Evolutionary conservation across 73 alveolate species (phyloP).

Genomic region (Paramecium tetraurelia): DNA sequence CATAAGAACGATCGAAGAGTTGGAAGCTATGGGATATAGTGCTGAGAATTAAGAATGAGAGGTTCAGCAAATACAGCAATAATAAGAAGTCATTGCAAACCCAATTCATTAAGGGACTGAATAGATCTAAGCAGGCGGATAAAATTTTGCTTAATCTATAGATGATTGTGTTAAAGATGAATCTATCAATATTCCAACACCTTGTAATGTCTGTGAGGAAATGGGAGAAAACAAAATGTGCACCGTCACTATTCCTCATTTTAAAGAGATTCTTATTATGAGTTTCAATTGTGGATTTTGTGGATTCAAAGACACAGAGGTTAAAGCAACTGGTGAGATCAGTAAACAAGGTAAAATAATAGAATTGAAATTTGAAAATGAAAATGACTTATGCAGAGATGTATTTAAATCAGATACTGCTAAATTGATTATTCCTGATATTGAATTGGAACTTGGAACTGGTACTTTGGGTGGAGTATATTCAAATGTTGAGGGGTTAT

Average conservation of each 20-base stretch:
- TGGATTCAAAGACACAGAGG: conserved; percentile 91
- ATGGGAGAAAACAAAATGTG: conserved; percentile 81
- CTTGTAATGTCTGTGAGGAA: conserved; percentile 68
- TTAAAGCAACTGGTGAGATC: conserved; percentile 91
- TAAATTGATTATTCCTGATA: conserved; percentile 88
- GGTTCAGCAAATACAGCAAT: conserved; percentile 16
- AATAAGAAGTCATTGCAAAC: conserved; percentile 1
- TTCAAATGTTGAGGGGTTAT: conserved; percentile 96
- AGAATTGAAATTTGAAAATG: conserved; percentile 66
- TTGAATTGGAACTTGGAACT: conserved; percentile 87
- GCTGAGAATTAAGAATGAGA: conserved; percentile 43
- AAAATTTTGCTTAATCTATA: conserved; percentile 61
- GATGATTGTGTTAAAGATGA: conserved; percentile 70
- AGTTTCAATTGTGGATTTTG: conserved; percentile 93
- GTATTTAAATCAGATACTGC: conserved; percentile 91
- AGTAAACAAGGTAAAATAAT: conserved; percentile 54
- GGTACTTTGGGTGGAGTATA: conserved; percentile 90
- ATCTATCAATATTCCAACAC: conserved; percentile 65
- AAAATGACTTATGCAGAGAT: conserved; percentile 90
- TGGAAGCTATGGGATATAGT: conserved; percentile 83
- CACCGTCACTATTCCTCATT: conserved; percentile 92
- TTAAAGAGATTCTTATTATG: conserved; percentile 94
- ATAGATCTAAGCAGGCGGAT: conserved; percentile 61
- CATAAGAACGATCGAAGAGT: conserved; percentile 78
- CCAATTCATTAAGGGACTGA: conserved; percentile 23